Evolutionary conservation across 1,139 yeast genomes (phyloP).

Genomic region (Meyerozyma carpophila): DNA sequence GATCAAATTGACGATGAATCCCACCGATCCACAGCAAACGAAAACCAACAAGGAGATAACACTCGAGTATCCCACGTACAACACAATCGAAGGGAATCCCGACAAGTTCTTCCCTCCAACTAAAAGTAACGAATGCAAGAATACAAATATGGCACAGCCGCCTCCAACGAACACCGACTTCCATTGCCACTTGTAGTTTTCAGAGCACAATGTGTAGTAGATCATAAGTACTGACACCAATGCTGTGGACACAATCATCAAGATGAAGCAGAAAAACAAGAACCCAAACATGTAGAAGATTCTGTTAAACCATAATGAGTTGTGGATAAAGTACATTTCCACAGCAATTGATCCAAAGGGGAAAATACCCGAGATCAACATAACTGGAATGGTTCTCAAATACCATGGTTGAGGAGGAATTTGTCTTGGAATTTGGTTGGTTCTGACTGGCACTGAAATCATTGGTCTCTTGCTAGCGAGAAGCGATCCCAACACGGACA

Average conservation of each 20-base stretch:
- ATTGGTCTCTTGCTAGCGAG: conserved; percentile 64
- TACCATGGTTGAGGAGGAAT: conserved; percentile 90
- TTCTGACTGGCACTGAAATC: conserved; percentile 70
- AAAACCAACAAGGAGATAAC: conserved; percentile 70
- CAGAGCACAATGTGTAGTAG: conserved; percentile 82
- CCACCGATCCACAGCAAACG: conserved; percentile 83
- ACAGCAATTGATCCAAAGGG: conserved; percentile 95
- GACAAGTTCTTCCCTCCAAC: conserved; percentile 62
- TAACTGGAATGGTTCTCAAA: conserved; percentile 59
- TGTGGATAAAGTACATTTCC: conserved; percentile 82
- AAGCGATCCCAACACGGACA: conserved; percentile 75
- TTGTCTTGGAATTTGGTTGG: conserved; percentile 93
- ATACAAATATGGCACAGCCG: conserved; percentile 80
- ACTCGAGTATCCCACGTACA: conserved; percentile 82
- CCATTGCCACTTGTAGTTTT: conserved; percentile 98
- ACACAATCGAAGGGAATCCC: conserved; percentile 69
- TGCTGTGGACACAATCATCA: conserved; percentile 79
- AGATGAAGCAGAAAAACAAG: conserved; percentile 76
- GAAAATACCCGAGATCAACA: conserved; percentile 80
- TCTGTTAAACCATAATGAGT: conserved; percentile 91
- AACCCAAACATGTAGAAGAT: conserved; percentile 97
- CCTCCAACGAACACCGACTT: conserved; percentile 84
- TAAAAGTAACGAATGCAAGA: conserved; percentile 74
- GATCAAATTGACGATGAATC: conserved; percentile 68
- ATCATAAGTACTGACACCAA: conserved; percentile 76